phyloP scores from a whole-genome alignment of 2,329 filamentous ascomycete genomes.

The Didymella glomerata region DNA sequence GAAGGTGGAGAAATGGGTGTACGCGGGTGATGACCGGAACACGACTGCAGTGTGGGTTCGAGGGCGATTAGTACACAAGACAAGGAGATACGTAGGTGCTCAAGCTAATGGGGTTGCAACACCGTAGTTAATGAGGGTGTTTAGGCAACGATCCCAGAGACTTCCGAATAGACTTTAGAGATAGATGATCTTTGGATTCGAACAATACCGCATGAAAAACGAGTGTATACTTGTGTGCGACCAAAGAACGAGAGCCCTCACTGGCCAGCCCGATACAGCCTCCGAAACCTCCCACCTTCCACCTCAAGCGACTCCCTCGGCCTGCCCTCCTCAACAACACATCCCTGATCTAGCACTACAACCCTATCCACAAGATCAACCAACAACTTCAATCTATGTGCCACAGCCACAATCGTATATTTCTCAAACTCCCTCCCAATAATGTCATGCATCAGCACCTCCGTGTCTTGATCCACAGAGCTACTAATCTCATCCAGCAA shows the following conservation, averaged over 20 bases:
- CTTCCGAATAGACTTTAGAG: background rate
- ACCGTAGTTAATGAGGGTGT: constrained; percentile 1
- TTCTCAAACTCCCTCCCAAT: background rate
- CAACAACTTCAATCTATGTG: background rate
- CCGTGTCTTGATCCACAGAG: background rate
- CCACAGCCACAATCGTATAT: background rate
- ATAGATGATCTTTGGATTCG: background rate
- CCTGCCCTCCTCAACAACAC: background rate
- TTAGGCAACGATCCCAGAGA: background rate
- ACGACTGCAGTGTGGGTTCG: constrained; percentile 88
- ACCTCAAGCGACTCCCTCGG: background rate
- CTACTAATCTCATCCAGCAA: background rate
- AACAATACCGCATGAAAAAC: background rate
- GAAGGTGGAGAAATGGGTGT: constrained; percentile 91
- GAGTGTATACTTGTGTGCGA: background rate
- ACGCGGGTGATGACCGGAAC: constrained; percentile 91
- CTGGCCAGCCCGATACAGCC: background rate
- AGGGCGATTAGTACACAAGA: constrained; percentile 77
- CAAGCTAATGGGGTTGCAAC: constrained; percentile 6
- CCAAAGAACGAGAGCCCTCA: background rate
- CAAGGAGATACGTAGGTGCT: constrained; percentile 20
- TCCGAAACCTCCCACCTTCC: background rate
- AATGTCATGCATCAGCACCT: background rate
- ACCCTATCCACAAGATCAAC: background rate
- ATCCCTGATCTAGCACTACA: background rate